Evolutionary conservation across 345 rosid genomes (phyloP).

Genomic region (Streptanthus diversifolius): DNA sequence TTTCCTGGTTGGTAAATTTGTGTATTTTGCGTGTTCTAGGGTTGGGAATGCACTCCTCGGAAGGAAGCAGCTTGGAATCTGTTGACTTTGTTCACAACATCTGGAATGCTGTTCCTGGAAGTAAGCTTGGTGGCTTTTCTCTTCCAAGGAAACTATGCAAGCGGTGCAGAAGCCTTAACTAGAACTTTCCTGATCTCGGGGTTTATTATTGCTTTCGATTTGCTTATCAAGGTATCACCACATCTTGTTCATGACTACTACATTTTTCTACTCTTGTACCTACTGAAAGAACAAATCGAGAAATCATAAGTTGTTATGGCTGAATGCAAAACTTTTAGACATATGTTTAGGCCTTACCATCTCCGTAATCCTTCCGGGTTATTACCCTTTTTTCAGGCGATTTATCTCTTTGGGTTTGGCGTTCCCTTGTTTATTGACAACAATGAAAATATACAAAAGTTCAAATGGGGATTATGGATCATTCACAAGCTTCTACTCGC

Average conservation of each 20-base stretch:
- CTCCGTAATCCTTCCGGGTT: neutral
- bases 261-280: neutral
- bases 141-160: conserved; percentile 80
- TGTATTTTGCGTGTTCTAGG: conserved; percentile 36
- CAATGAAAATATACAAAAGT: conserved; percentile 42
- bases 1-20: neutral
- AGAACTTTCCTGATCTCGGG: conserved; percentile 78
- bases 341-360: neutral
- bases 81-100: conserved; percentile 67
- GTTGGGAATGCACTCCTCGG: conserved; percentile 81
- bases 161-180: conserved; percentile 71
- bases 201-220: conserved; percentile 66
- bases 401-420: conserved; percentile 68
- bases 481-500: conserved; percentile 75
- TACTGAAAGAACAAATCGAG: neutral
- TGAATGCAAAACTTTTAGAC: neutral
- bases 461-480: conserved; percentile 85
- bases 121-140: conserved; percentile 93
- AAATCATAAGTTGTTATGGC: neutral
- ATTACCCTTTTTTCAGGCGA: conserved; percentile 43
- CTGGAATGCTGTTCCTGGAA: conserved; percentile 94
- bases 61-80: conserved; percentile 81
- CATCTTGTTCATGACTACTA: neutral
- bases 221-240: conserved; percentile 68
- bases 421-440: conserved; percentile 73